phyloP scores from a whole-genome alignment of 2,329 filamentous ascomycete genomes.

The Botrytis elliptica region DNA sequence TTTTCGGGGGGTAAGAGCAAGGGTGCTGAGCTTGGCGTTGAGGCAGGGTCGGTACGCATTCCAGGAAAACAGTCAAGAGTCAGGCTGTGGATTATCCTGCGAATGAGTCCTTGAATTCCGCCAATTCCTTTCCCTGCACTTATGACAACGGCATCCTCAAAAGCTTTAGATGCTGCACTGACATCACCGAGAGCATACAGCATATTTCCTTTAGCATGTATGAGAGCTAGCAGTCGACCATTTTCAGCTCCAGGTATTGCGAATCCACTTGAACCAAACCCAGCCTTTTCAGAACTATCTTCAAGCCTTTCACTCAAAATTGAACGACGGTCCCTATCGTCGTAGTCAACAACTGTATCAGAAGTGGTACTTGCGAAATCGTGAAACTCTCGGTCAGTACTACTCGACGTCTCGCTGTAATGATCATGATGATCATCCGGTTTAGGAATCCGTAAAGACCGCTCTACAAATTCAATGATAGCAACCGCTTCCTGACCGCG shows the following conservation, averaged over 20 bases:
- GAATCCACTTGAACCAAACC: constrained; percentile 80
- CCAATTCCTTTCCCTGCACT: constrained; percentile 70
- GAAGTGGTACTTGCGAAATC: constrained; percentile 31
- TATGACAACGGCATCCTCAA: constrained; percentile 92
- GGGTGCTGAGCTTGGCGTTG: constrained; percentile 44
- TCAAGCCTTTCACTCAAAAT: constrained; percentile 26
- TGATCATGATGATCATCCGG: constrained; percentile 52
- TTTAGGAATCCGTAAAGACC: constrained; percentile 57
- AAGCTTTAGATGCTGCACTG: constrained; percentile 75
- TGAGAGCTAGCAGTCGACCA: constrained; percentile 85
- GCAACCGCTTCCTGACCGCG: constrained; percentile 81
- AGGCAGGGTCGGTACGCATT: constrained; percentile 32
- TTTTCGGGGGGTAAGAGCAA: constrained; percentile 80
- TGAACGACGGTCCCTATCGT: constrained; percentile 32
- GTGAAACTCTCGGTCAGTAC: constrained; percentile 41
- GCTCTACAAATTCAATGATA: constrained; percentile 83
- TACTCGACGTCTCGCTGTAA: constrained; percentile 59
- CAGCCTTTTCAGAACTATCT: constrained; percentile 29
- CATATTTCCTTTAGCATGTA: constrained; percentile 99
- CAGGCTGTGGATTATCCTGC: constrained; percentile 71
- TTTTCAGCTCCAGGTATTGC: constrained; percentile 83
- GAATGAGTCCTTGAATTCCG: constrained; percentile 76
- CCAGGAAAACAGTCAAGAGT: constrained; percentile 47
- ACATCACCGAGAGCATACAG: constrained; percentile 87
- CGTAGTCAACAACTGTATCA: constrained; percentile 36